These are phyloP conservation scores for Boletus reticuloceps DNA, from an alignment of 768 basidiomycete genomes.

Conservation along the genomic window DNA sequence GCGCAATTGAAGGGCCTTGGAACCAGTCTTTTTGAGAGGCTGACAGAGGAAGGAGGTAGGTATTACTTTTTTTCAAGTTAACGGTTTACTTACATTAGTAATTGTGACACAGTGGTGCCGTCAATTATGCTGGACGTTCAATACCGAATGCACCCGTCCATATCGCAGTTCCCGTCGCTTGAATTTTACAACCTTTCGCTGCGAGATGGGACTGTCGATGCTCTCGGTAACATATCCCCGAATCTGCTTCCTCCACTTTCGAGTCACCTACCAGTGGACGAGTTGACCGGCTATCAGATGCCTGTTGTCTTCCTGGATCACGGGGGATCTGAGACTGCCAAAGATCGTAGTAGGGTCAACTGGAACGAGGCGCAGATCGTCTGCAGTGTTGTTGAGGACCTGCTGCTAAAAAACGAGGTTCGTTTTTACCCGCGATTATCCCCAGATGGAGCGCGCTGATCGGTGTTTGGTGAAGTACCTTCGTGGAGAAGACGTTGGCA, in stretches of 20 bases:
- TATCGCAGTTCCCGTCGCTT: conserved; percentile 80
- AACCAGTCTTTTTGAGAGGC: conserved; percentile 82
- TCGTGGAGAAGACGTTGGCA: conserved; percentile 75
- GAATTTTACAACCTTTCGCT: conserved; percentile 78
- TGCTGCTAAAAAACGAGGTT: conserved; percentile 73
- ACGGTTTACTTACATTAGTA: conserved; percentile 6
- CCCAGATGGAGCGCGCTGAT: conserved; percentile 3
- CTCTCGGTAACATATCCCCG: conserved; percentile 42
- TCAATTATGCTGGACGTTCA: conserved; percentile 92
- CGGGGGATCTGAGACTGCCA: conserved; percentile 59
- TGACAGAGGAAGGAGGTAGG: conserved; percentile 81
- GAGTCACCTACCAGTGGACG: conserved; percentile 43
- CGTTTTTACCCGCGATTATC: conserved; percentile 26
- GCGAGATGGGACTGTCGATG: conserved; percentile 72
- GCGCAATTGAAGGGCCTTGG: conserved; percentile 73
- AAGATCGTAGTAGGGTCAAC: conserved; percentile 76
- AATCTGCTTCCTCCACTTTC: conserved; percentile 62
- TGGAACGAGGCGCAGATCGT: conserved; percentile 75
- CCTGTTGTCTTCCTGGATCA: conserved; percentile 86
- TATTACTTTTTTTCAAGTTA: conserved; percentile 10
- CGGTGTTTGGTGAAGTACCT: conserved; percentile 43
- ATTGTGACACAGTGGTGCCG: conserved; percentile 57
- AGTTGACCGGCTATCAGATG: conserved; percentile 41
- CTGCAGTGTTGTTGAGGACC: conserved; percentile 77
- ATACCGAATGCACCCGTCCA: conserved; percentile 93